Conservation (phyloP, 2,329 filamentous ascomycete genomes). For the Xylaria sp. region DNA sequence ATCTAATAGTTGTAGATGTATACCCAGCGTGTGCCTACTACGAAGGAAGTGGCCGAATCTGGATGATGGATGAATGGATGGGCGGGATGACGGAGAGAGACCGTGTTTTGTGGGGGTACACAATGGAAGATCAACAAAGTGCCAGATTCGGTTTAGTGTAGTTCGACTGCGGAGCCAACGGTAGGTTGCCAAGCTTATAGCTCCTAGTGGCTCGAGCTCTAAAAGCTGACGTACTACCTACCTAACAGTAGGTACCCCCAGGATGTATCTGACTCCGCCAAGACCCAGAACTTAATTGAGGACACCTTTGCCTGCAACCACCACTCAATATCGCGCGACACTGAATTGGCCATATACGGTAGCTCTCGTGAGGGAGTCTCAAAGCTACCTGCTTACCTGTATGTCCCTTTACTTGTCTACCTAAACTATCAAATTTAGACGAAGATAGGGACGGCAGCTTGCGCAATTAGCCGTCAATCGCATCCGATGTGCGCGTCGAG, state of each 20-base stretch:
- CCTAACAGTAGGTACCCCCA: neutral
- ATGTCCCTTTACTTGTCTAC: neutral
- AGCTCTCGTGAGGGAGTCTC: slow-evolving; percentile 8
- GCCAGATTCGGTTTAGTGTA: slow-evolving; percentile 30
- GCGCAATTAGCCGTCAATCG: slow-evolving; percentile 14
- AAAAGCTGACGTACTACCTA: slow-evolving; percentile 15
- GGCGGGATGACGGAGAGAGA: slow-evolving; percentile 28
- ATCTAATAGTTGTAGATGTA: slow-evolving; percentile 25
- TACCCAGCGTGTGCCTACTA: slow-evolving; percentile 13
- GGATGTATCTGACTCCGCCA: neutral
- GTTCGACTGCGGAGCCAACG: neutral
- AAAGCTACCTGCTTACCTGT: slow-evolving; percentile 5
- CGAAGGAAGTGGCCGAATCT: neutral
- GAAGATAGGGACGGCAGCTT: slow-evolving; percentile 14
- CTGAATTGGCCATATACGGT: neutral
- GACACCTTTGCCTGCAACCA: slow-evolving; percentile 36
- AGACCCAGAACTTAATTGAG: slow-evolving; percentile 33
- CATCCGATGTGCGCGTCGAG: slow-evolving; percentile 29
- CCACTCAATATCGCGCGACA: neutral
- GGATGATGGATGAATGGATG: slow-evolving; percentile 1
- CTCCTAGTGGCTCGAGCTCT: slow-evolving; percentile 27
- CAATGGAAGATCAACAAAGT: slow-evolving; percentile 39
- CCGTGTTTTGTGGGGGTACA: slow-evolving; percentile 39
- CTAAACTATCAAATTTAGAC: neutral
- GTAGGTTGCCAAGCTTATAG: slow-evolving; percentile 8